Evolutionary conservation across 768 basidiomycete genomes (phyloP).

Genomic region (Gloeophyllum trabeum): DNA sequence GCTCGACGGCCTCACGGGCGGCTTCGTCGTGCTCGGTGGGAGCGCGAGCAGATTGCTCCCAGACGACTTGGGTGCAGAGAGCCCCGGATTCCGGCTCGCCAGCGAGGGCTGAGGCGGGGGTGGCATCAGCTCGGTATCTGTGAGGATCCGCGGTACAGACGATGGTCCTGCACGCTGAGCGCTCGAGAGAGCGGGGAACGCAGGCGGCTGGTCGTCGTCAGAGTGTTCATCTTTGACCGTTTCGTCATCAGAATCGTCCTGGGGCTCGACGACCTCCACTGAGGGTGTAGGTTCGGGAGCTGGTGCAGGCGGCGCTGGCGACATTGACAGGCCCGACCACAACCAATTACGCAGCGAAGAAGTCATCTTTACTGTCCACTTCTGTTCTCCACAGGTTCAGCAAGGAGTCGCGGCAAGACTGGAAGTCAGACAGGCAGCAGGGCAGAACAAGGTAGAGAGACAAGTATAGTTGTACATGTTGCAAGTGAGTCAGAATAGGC

Average conservation of each 20-base stretch:
- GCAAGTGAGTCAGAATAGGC: too few species aligned
- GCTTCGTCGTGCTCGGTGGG: constrained; percentile 53
- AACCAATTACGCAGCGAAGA: background rate
- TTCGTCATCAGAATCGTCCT: constrained; percentile 29
- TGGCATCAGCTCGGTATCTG: constrained; percentile 42
- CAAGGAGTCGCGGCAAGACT: too few species aligned
- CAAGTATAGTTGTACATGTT: too few species aligned
- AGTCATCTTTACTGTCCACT: too few species aligned
- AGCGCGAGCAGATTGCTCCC: constrained; percentile 30
- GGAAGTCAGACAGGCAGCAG: too few species aligned
- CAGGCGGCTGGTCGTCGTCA: constrained; percentile 52
- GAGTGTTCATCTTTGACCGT: constrained; percentile 26
- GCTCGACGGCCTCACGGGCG: constrained; percentile 40
- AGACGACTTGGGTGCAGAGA: constrained; percentile 18
- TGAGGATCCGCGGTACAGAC: constrained; percentile 31
- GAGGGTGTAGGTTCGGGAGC: background rate
- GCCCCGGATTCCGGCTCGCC: constrained; percentile 23
- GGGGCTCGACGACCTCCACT: constrained; percentile 8
- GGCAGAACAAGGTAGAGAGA: too few species aligned
- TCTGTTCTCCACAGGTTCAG: too few species aligned
- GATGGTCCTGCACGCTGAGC: constrained; percentile 46
- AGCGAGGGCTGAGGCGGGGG: constrained; percentile 32
- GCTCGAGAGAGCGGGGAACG: constrained; percentile 63
- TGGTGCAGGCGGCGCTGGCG: background rate
- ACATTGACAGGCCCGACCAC: background rate